Conservation (phyloP, 371 early-diverging fungal genomes). For the Mucor irregularis region DNA sequence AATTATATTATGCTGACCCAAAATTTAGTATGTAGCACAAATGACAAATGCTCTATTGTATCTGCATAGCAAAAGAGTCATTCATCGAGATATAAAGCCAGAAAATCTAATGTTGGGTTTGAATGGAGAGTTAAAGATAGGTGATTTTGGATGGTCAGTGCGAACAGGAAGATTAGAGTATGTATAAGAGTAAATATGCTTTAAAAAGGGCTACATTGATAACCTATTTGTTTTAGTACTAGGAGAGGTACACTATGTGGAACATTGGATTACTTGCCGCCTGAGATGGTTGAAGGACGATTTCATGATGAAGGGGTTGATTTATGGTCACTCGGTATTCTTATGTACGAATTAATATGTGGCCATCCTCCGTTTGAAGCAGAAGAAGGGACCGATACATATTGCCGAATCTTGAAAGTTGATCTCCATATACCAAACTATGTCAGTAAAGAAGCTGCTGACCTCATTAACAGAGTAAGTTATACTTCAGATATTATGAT, state of each 20-base stretch:
- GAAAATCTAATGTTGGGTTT: conserved; percentile 89
- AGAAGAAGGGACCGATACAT: conserved; percentile 61
- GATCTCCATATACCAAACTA: conserved; percentile 83
- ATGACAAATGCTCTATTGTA: conserved; percentile 76
- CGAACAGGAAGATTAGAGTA: conserved; percentile 39
- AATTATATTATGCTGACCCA: conserved; percentile 8
- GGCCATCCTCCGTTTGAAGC: conserved; percentile 98
- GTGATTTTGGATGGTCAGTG: conserved; percentile 57
- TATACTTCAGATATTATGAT: too few species aligned
- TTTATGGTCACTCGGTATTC: conserved; percentile 84
- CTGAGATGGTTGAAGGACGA: conserved; percentile 84
- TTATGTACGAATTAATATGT: conserved; percentile 95
- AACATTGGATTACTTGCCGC: conserved; percentile 97
- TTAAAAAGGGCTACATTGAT: background rate
- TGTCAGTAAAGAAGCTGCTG: conserved; percentile 84
- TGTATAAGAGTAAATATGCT: conserved; percentile 4
- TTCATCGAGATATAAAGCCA: conserved; percentile 96
- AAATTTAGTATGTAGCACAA: conserved; percentile 89
- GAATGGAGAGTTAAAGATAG: conserved; percentile 51
- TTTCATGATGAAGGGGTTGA: conserved; percentile 81
- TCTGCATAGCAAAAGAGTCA: conserved; percentile 93
- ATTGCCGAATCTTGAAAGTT: conserved; percentile 81
- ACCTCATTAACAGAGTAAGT: conserved; percentile 81
- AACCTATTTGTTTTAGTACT: conserved; percentile 7
- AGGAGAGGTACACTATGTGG: conserved; percentile 94